Percentiles rank a stretch among this genome's conserved stretches.
Conservation (phyloP, 2,329 filamentous ascomycete genomes). For the Sordariomycetes sp. region DNA sequence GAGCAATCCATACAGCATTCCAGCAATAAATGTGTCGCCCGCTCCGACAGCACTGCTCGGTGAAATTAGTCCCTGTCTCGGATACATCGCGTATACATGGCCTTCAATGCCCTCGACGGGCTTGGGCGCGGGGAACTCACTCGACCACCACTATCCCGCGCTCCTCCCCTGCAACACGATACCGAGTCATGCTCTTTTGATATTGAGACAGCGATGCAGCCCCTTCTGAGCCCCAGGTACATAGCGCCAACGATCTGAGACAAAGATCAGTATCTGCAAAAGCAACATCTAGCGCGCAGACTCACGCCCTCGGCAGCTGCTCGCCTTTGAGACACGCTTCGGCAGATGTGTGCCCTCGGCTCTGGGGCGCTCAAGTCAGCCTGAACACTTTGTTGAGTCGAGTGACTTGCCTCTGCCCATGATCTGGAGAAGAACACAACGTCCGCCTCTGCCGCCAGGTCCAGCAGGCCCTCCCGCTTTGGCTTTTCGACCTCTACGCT, state of each 20-base stretch:
- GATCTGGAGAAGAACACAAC: conserved; percentile 65
- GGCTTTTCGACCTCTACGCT: conserved; percentile 71
- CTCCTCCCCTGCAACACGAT: conserved; percentile 29
- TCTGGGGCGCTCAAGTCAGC: no score
- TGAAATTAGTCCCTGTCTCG: conserved; percentile 4
- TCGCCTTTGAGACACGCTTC: conserved; percentile 41
- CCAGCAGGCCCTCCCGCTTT: conserved; percentile 45
- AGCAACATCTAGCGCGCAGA: conserved; percentile 2
- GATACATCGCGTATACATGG: not conserved
- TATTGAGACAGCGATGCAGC: conserved; percentile 22
- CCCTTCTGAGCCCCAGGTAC: conserved; percentile 51
- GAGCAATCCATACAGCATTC: conserved; percentile 54
- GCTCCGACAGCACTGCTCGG: conserved; percentile 56
- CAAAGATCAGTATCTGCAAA: not conserved
- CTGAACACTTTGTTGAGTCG: no score
- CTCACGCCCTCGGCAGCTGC: conserved; percentile 34
- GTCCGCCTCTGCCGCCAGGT: conserved; percentile 54
- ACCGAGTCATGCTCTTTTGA: conserved; percentile 17
- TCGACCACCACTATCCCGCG: conserved; percentile 42
- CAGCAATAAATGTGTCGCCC: conserved; percentile 68
- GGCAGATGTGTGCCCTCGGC: conserved; percentile 30
- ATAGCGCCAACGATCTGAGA: conserved; percentile 37
- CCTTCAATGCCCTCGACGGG: not conserved
- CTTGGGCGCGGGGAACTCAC: conserved; percentile 32
- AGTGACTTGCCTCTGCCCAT: conserved; percentile 54